Base-by-base conservation (phyloP, 1,139 yeast genomes). In the Scheffersomyces lignicola region DNA sequence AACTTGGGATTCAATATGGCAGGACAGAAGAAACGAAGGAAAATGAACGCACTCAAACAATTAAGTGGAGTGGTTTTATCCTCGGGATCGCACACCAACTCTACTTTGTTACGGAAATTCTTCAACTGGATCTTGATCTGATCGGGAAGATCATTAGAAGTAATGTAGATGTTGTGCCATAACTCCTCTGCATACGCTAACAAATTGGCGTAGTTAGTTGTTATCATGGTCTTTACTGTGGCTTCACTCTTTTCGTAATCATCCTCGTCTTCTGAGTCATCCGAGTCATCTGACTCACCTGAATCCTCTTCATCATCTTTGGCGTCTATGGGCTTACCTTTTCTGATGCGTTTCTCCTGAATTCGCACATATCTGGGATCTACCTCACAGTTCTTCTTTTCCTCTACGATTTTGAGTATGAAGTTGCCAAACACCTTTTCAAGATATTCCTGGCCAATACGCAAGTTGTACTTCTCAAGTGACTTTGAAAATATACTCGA, bases 1-100 rank as follows among this genome's bases (percentile, higher is more conserved):
- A 88, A 60, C 50, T 88, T 88, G 0, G 97, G 97, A 50, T 88
- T 89, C 49, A 92, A 64, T 28, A 92, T 76, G 0, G 96, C 96
- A 0, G 97, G 97, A 51, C 96, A 90, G 47, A 88, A 80, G 54
- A 87, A 89, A 42, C 97, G 66, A 42, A 92, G 62, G 55, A 92
- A 92, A 15, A 92, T 64, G 50, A 92, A 85, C 1, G 96, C 90
- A 18, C 94, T 78, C 23, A 90, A 65, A 38, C 95, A 84, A 50
- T 89, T 81, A 38, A 83, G 58, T 1, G 85, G 71, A 1, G 79
- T 69, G 5, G 66, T 66, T 15, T 62, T 61, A 48, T 79, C 83
- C 16, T 65, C 73, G 0, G 83, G 82, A 42, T 78, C 80, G 49
- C 81, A 77, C 2, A 79, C 73, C 34, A 70, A 51, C 40, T 83